phyloP scores from a whole-genome alignment of 768 basidiomycete species.

The Tephrocybe sp. region DNA sequence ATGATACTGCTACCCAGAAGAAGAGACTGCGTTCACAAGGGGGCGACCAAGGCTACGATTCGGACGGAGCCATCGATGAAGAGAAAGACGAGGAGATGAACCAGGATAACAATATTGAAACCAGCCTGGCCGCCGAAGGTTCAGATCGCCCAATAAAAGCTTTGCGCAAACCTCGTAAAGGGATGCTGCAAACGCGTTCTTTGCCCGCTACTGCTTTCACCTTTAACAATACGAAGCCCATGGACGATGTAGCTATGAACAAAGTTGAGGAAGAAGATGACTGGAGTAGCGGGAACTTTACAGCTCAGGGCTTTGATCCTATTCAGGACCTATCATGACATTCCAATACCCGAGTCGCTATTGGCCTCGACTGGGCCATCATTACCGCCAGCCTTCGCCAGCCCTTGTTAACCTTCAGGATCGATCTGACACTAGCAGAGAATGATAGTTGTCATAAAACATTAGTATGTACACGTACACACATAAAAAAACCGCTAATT shows the following conservation, averaged over 20 bases:
- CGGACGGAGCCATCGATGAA: constrained; percentile 24
- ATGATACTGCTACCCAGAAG: constrained; percentile 17
- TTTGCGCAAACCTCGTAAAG: constrained; percentile 33
- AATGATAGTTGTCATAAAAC: too few relatives aligned
- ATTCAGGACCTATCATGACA: constrained; percentile 3
- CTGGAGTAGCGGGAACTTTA: constrained; percentile 33
- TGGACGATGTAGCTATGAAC: constrained; percentile 10
- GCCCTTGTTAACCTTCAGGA: too few relatives aligned
- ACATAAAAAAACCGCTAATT: too few relatives aligned
- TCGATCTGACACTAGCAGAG: too few relatives aligned
- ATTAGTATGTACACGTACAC: too few relatives aligned
- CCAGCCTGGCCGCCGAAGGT: constrained; percentile 2
- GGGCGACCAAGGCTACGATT: constrained; percentile 24
- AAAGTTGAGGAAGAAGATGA: constrained; percentile 35
- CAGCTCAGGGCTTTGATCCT: constrained; percentile 5
- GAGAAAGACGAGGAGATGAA: constrained; percentile 12
- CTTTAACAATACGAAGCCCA: constrained; percentile 11
- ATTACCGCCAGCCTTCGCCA: too few relatives aligned
- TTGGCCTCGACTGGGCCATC: too few relatives aligned
- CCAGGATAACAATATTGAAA: constrained; percentile 16
- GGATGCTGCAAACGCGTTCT: constrained; percentile 34
- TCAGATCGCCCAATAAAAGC: constrained; percentile 36
- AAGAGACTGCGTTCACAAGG: constrained; percentile 39
- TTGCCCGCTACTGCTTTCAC: constrained; percentile 30
- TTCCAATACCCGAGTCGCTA: background rate